Evolutionary conservation across 2,329 filamentous ascomycete genomes (phyloP), one percentile per base, ranked within the genome.

Genomic region (Cladosporium sp.): DNA sequence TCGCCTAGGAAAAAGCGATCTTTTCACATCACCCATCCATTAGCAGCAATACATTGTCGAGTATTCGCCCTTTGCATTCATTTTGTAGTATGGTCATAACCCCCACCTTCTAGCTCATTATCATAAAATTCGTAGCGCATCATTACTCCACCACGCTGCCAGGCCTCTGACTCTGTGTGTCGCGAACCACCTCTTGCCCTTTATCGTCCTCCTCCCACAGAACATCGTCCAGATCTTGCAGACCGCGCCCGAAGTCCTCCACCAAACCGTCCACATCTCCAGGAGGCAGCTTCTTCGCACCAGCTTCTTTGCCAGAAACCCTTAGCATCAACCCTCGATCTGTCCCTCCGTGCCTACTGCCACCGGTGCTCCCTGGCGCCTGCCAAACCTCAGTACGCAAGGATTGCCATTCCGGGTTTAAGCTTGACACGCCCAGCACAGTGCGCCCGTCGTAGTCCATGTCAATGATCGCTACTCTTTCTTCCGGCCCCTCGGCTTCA

Each of bases 351-450:
- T 33, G 45, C 18, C 36, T 47, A 11, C 36, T 29, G 11, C 38
- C 43, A 42, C 9, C 22, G 32, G 52, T 8, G 63, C 82, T 86
- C 2, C 79, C 84, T 1, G 84, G 84, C 13, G 84, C 84, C 8
- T 74, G 72, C 7, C 72, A 70, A 8, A 86, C 68, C 8, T 69
- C 69, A 0, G 78, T 76, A 13, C 70, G 69, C 29, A 81, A 69
- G 12, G 85, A 75, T 59, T 85, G 82, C 84, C 92, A 97, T 43
- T 85, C 79, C 0, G 83, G 72, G 7, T 82, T 86, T 11, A 96
- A 71, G 54, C 85, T 90, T 36, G 85, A 82, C 1, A 87, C 85
- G 50, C 80, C 82, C 0, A 79, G 72, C 1, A 97, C 79, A 1
- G 69, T 72, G 19, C 69, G 69, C 1, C 73, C 73, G 33, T 73